Evolutionary conservation across 148 eudicot species (phyloP).

Genomic region (Rhododendron simsii): DNA sequence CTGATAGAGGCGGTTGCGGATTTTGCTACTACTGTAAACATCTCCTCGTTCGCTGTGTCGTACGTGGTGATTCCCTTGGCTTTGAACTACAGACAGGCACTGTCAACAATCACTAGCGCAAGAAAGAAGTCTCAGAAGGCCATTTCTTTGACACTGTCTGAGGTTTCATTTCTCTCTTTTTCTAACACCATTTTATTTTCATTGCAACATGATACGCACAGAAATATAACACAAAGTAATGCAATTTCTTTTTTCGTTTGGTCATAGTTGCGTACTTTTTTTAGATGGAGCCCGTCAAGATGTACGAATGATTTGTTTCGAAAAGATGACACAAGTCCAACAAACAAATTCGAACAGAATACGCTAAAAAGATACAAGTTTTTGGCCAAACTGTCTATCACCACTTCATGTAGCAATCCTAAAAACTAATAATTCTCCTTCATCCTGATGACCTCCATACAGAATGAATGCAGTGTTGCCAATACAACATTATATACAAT

Average conservation of each 20-base stretch:
- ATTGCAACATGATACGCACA: background rate
- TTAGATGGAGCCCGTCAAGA: background rate
- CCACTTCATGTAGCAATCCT: background rate
- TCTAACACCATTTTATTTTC: background rate
- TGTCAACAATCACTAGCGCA: slow-evolving; percentile 15
- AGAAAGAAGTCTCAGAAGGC: slow-evolving; percentile 21
- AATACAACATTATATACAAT: no score
- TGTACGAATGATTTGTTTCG: no score
- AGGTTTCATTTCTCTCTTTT: slow-evolving; percentile 9
- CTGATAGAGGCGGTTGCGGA: slow-evolving; percentile 14
- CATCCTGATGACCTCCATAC: no score
- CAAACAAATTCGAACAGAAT: background rate
- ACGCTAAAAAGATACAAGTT: background rate
- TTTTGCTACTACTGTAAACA: slow-evolving; percentile 15
- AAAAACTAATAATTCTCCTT: no score
- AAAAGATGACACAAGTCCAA: background rate
- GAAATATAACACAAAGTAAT: no score
- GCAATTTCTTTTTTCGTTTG: background rate
- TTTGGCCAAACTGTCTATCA: background rate
- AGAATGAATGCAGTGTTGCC: no score
- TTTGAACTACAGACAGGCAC: slow-evolving; percentile 16
- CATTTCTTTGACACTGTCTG: slow-evolving; percentile 28
- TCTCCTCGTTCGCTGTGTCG: slow-evolving; percentile 24
- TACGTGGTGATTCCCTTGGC: slow-evolving; percentile 33
- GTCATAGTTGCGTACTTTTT: no score